phyloP scores from a whole-genome alignment of 495 filamentous ascomycete genomes.

The Penicillium cosmopolitanum region DNA sequence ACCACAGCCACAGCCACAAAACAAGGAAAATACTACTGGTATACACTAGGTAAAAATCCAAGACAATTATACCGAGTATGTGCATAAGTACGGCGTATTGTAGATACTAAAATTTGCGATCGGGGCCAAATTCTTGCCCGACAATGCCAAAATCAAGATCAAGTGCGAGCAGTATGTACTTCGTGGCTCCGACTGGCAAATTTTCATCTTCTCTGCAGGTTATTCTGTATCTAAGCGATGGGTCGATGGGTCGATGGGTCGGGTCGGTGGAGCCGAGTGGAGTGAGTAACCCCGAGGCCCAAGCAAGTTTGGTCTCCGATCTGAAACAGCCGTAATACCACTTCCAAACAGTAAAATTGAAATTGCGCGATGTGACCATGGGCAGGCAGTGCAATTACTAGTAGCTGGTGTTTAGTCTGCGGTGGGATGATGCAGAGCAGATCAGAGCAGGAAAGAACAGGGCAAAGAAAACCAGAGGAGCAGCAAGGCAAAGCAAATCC shows the following conservation, averaged over 20 bases:
- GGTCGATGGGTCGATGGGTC: neutral
- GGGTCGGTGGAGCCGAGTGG: slow-evolving; percentile 19
- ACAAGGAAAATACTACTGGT: no score
- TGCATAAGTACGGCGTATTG: no score
- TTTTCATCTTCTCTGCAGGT: slow-evolving; percentile 8
- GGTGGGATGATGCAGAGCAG: no score
- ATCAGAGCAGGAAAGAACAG: no score
- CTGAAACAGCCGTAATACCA: slow-evolving; percentile 29
- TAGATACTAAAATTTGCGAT: neutral
- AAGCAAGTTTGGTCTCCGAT: slow-evolving; percentile 13
- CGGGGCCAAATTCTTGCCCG: neutral
- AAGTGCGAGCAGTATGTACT: neutral
- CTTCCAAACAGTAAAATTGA: slow-evolving; percentile 8
- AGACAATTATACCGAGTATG: no score
- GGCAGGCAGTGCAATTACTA: neutral
- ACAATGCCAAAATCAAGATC: neutral
- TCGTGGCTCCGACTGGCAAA: neutral
- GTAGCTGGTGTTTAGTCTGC: neutral
- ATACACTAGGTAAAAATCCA: no score
- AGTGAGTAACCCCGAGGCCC: slow-evolving; percentile 14
- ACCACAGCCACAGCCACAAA: no score
- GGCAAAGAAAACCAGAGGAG: no score
- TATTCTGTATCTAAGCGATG: slow-evolving; percentile 7
- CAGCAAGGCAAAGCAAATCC: no score
- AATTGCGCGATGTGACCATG: slow-evolving; percentile 24